Percentiles rank a stretch among this genome's conserved stretches.
phyloP scores from a whole-genome alignment of 306 rosid species.

The Trifolium repens region DNA sequence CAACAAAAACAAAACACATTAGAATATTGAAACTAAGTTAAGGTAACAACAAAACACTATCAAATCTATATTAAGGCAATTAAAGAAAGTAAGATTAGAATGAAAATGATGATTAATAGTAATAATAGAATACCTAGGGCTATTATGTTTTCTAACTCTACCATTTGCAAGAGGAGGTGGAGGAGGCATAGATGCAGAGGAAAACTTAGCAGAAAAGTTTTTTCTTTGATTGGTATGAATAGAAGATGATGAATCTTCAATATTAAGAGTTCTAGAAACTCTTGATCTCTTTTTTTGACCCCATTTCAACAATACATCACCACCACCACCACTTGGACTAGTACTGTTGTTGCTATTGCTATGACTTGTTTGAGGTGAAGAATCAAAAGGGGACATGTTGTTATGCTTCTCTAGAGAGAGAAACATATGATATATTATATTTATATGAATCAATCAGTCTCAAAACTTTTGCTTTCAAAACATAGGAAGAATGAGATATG shows the following conservation, averaged over 20 bases:
- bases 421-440: neutral
- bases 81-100: neutral
- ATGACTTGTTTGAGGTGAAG: slow-evolving; percentile 51
- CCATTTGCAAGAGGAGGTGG: slow-evolving; percentile 49
- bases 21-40: neutral
- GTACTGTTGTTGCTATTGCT: slow-evolving; percentile 43
- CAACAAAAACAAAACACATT: slow-evolving; percentile 3
- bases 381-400: slow-evolving; percentile 43
- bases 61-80: neutral
- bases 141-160: slow-evolving; percentile 54
- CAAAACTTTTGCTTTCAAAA: slow-evolving; percentile 47
- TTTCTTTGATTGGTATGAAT: slow-evolving; percentile 48
- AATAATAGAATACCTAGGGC: slow-evolving; percentile 50
- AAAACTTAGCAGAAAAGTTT: slow-evolving; percentile 36
- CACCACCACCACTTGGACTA: slow-evolving; percentile 51
- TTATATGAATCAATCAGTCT: slow-evolving; percentile 25
- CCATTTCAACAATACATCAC: slow-evolving; percentile 71
- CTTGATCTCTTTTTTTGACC: slow-evolving; percentile 70
- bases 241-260: slow-evolving; percentile 65
- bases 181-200: slow-evolving; percentile 57
- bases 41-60: neutral
- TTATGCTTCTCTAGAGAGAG: slow-evolving; percentile 38
- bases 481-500: slow-evolving; percentile 4
- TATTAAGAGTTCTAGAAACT: slow-evolving; percentile 55
- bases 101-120: slow-evolving; percentile 12